Base-by-base conservation (phyloP, 1,284 basidiomycete species). In the Xanthoconium separans region DNA sequence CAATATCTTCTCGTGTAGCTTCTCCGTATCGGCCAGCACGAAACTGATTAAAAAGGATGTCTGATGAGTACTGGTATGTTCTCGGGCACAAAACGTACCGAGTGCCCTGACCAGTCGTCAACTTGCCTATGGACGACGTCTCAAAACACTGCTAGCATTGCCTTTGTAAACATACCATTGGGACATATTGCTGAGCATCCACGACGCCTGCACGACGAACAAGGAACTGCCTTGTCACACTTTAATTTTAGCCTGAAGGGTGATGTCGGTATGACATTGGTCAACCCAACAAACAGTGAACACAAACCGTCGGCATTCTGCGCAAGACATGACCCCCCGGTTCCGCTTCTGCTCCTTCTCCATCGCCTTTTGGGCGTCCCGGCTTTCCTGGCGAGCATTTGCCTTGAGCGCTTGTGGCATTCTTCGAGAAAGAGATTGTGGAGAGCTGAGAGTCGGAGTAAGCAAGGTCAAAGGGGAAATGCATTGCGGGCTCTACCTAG, bases 121-220 rank as follows among this genome's bases (percentile, higher is more conserved):
- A 73, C 61, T 80, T 83, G 18, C 73, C 73, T 76, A 36, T n/a
- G 18, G 5, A 37, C 2, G 37, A 43, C 7, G 18, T 20, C 33
- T 58, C 18, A 48, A 44, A 24, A 42, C 11, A 29, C 12, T 29
- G 30, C 37, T 50, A 27, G 13, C 33, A 22, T 16, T 30, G 20
- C 50, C 24, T 33, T 18, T 54, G 49, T 37, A 58, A 15, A 61
- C 63, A 51, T 67, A 68, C 86, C 87, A 61, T 89, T 87, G 2
- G 87, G 87, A 70, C 88, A 90, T 56, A 89, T 87, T 12, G 83
- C 81, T 4, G 84, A 81, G 64, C 87, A 89, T 22, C 87, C 87
- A 59, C 87, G 76, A 40, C 86, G 79, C 63, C 83, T 86, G 65
- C 87, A 87, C 64, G 85, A 89, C 18, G 84, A 81, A 61, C 87